These are phyloP conservation scores for Cercospora janseana DNA, from an alignment of 2,329 filamentous ascomycete genomes.

Conservation along the genomic window DNA sequence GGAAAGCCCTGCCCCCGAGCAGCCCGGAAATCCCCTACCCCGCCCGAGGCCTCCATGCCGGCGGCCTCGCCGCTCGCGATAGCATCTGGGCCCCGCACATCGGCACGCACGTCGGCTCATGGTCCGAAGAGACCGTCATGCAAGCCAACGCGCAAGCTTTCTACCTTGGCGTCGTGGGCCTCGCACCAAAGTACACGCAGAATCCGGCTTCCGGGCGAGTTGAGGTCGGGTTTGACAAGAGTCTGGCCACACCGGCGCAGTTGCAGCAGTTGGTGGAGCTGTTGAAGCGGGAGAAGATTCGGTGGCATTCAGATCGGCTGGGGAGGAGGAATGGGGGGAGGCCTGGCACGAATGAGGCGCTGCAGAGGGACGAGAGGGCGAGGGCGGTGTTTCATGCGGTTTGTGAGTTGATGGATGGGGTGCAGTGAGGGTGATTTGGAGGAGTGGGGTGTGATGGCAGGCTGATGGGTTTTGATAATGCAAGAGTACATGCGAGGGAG, in stretches of 20 bases:
- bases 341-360: slow-evolving; percentile 25
- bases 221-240: slow-evolving; percentile 30
- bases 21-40: slow-evolving; percentile 35
- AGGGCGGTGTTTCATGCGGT: slow-evolving; percentile 38
- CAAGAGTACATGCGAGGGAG: background rate
- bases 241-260: slow-evolving; percentile 24
- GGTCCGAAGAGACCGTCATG: slow-evolving; percentile 36
- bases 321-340: slow-evolving; percentile 31
- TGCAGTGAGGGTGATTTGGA: background rate
- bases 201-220: slow-evolving; percentile 25
- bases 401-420: slow-evolving; percentile 35
- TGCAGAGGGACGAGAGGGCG: slow-evolving; percentile 34
- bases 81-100: slow-evolving; percentile 31
- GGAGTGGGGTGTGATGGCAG: no score
- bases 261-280: slow-evolving; percentile 30
- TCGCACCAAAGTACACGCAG: slow-evolving; percentile 30
- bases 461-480: background rate
- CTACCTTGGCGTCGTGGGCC: slow-evolving; percentile 31
- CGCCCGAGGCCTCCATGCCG: slow-evolving; percentile 31
- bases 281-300: slow-evolving; percentile 37
- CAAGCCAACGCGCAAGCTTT: slow-evolving; percentile 37
- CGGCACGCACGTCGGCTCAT: slow-evolving; percentile 26
- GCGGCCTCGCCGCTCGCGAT: slow-evolving; percentile 27
- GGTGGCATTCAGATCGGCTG: slow-evolving; percentile 37
- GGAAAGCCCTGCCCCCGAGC: slow-evolving; percentile 29